These are phyloP conservation scores for Aspergillus latus DNA, from an alignment of 2,329 filamentous ascomycete species.

Conservation along the genomic window DNA sequence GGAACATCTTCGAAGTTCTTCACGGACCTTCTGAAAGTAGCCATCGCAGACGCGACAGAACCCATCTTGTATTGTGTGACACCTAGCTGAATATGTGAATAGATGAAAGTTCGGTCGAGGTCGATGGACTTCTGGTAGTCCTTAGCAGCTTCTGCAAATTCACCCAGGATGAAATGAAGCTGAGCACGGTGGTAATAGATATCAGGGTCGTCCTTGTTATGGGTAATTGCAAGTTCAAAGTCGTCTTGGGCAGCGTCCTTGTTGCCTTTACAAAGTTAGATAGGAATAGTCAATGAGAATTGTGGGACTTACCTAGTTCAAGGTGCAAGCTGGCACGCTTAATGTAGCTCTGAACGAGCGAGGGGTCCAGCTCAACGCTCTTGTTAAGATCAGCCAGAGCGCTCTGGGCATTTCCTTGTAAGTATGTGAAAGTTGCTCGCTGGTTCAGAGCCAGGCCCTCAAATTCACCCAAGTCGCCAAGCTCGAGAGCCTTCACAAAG, in stretches of 20 bases:
- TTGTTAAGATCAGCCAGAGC: slow-evolving; percentile 85
- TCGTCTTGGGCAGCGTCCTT: slow-evolving; percentile 84
- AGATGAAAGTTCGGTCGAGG: slow-evolving; percentile 93
- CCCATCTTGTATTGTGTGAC: slow-evolving; percentile 99
- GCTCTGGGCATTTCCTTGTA: slow-evolving; percentile 80
- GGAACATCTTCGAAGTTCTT: slow-evolving; percentile 98
- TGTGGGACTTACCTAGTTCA: slow-evolving; percentile 68
- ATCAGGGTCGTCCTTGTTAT: slow-evolving; percentile 87
- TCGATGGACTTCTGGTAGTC: slow-evolving; percentile 99
- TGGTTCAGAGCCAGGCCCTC: slow-evolving; percentile 95
- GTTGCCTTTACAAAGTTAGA: slow-evolving; percentile 59
- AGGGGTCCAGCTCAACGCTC: slow-evolving; percentile 85
- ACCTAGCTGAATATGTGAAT: slow-evolving; percentile 98
- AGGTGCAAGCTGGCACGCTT: slow-evolving; percentile 98
- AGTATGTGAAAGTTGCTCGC: slow-evolving; percentile 91
- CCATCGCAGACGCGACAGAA: slow-evolving; percentile 95
- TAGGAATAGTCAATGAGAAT: background rate
- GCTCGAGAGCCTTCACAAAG: slow-evolving; percentile 84
- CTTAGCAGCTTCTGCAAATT: slow-evolving; percentile 90
- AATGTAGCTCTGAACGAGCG: slow-evolving; percentile 94
- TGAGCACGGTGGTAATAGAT: slow-evolving; percentile 99
- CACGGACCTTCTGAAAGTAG: slow-evolving; percentile 93
- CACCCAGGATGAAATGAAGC: slow-evolving; percentile 94
- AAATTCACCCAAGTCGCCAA: slow-evolving; percentile 74
- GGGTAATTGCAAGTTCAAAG: slow-evolving; percentile 79